Evolutionary conservation across 495 filamentous ascomycete species (phyloP).

Genomic region (Haplographium delicatum): DNA sequence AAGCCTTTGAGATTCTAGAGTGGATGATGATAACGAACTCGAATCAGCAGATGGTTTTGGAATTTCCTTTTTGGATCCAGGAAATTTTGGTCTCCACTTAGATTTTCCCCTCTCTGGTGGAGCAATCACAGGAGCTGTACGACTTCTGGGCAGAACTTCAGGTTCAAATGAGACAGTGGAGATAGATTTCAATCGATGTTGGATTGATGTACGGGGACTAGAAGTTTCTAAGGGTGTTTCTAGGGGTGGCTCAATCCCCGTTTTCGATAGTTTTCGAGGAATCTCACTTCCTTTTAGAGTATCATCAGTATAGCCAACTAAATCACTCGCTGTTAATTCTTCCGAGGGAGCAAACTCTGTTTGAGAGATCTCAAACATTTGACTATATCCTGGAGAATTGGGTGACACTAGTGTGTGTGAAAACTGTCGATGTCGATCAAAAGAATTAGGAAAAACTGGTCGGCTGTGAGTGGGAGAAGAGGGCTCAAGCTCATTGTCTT

Average conservation of each 20-base stretch:
- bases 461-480: not conserved
- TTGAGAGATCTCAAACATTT: constrained; percentile 4
- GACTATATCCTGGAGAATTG: constrained; percentile 12
- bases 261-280: not conserved
- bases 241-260: not conserved
- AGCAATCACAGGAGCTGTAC: constrained; percentile 16
- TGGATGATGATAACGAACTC: constrained; percentile 29
- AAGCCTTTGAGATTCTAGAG: constrained; percentile 28
- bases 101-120: constrained; percentile 26
- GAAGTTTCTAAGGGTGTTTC: too few species aligned
- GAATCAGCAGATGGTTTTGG: constrained; percentile 21
- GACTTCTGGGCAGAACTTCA: constrained; percentile 2
- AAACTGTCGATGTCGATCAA: not conserved
- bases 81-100: constrained; percentile 30
- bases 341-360: constrained; percentile 2
- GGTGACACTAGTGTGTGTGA: constrained; percentile 7
- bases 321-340: constrained; percentile 6
- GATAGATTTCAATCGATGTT: not conserved
- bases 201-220: too few species aligned
- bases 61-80: constrained; percentile 23
- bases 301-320: not conserved
- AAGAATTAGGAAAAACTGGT: not conserved
- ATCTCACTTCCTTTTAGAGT: not conserved
- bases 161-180: constrained; percentile 15
- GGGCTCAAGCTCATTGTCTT: not conserved